A percentile compares a stretch with the other conserved stretches of the same genome.
phyloP scores from a whole-genome alignment of 805 yeast genomes.

The Wickerhamiella sergipiensis region DNA sequence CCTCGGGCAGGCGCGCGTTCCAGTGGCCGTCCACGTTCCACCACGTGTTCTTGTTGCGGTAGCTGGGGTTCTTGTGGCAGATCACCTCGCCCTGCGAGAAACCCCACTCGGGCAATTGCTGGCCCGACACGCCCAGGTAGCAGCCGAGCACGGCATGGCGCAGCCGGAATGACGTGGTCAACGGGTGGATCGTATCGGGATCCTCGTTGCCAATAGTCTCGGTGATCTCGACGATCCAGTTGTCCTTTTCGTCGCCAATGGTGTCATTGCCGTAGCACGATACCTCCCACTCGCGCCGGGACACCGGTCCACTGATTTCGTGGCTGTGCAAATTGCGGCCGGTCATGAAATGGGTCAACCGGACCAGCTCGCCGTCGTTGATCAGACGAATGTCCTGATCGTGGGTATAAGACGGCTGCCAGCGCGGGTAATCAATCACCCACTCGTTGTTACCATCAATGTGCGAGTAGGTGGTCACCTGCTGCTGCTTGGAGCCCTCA shows the following conservation, averaged over 20 bases:
- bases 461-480: slow-evolving; percentile 57
- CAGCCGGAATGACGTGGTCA: slow-evolving; percentile 52
- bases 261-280: slow-evolving; percentile 73
- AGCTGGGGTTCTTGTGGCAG: slow-evolving; percentile 39
- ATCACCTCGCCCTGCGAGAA: slow-evolving; percentile 93
- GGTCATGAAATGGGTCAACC: slow-evolving; percentile 71
- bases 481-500: slow-evolving; percentile 60
- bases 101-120: slow-evolving; percentile 88
- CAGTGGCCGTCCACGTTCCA: slow-evolving; percentile 70
- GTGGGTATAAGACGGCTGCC: slow-evolving; percentile 24
- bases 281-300: slow-evolving; percentile 88
- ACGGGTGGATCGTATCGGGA: slow-evolving; percentile 47
- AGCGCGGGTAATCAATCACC: slow-evolving; percentile 45
- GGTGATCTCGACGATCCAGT: slow-evolving; percentile 83
- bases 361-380: slow-evolving; percentile 54
- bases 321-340: slow-evolving; percentile 74
- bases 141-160: slow-evolving; percentile 80
- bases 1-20: slow-evolving; percentile 34
- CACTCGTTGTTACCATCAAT: slow-evolving; percentile 61
- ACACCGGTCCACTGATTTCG: slow-evolving; percentile 90
- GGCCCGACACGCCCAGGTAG: slow-evolving; percentile 85
- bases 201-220: slow-evolving; percentile 35
- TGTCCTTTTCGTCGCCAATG: slow-evolving; percentile 72
- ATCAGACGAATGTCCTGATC: slow-evolving; percentile 32
- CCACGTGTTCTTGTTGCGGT: slow-evolving; percentile 52